Conservation (phyloP, 495 filamentous ascomycete species). For the Aspergillus biplanus region DNA sequence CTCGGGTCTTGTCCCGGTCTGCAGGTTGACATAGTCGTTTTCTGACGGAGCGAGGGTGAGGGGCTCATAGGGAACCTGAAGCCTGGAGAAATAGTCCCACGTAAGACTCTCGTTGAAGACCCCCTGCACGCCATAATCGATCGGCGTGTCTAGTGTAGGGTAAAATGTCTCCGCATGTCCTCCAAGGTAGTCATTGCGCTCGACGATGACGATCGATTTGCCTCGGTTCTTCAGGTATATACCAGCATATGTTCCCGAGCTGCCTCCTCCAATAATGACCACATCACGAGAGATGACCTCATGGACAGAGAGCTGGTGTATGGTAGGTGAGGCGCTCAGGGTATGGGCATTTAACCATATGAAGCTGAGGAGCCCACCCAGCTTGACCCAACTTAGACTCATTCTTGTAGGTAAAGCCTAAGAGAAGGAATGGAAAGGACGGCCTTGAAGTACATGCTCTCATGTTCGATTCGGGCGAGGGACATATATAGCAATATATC, state of each 20-base stretch:
- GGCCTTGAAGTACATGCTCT: too few species aligned
- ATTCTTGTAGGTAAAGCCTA: too few species aligned
- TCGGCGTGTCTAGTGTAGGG: slow-evolving; percentile 29
- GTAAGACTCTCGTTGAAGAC: slow-evolving; percentile 40
- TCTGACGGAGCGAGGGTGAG: slow-evolving; percentile 28
- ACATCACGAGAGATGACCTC: slow-evolving; percentile 36
- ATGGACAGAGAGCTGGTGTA: too few species aligned
- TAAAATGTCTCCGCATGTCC: slow-evolving; percentile 48
- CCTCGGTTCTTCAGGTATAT: slow-evolving; percentile 42
- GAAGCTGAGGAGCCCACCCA: too few species aligned
- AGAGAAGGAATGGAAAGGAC: too few species aligned
- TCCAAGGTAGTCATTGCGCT: slow-evolving; percentile 42
- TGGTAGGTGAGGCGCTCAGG: too few species aligned
- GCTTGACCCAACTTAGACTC: too few species aligned
- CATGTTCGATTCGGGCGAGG: too few species aligned
- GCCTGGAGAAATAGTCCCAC: slow-evolving; percentile 34
- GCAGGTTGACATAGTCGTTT: slow-evolving; percentile 20
- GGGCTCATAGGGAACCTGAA: slow-evolving; percentile 30
- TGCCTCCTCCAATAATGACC: slow-evolving; percentile 51
- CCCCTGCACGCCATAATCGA: slow-evolving; percentile 47
- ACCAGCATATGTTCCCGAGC: slow-evolving; percentile 50
- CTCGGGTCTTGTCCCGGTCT: neutral
- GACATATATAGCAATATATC: too few species aligned
- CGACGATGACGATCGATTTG: slow-evolving; percentile 48
- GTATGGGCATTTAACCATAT: too few species aligned